Conservation (phyloP, 768 basidiomycete genomes). For the Pleurotus cornucopiae region DNA sequence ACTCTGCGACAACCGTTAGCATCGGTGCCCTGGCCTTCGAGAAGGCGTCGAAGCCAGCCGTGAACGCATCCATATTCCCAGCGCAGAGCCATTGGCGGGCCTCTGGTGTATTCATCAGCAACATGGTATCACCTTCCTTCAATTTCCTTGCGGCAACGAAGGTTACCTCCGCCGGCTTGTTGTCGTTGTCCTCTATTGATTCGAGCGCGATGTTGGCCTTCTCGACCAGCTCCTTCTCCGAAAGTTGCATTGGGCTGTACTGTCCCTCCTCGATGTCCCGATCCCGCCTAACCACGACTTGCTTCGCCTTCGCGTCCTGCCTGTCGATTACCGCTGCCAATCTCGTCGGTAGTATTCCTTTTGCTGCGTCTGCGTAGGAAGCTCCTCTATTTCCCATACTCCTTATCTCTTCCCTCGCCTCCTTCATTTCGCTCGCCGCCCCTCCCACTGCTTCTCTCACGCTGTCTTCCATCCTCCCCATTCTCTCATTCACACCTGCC, state of each 20-base stretch:
- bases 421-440: too few relatives aligned
- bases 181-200: slow-evolving; percentile 2
- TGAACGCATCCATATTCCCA: slow-evolving; percentile 7
- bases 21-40: slow-evolving; percentile 5
- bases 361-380: too few relatives aligned
- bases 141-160: slow-evolving; percentile 13
- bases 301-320: too few relatives aligned
- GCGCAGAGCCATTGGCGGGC: slow-evolving; percentile 15
- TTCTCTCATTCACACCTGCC: too few relatives aligned
- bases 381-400: too few relatives aligned
- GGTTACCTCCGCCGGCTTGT: slow-evolving; percentile 1
- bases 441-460: too few relatives aligned
- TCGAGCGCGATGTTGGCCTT: slow-evolving; percentile 6
- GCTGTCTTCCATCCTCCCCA: too few relatives aligned
- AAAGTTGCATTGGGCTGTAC: not conserved
- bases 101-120: slow-evolving; percentile 9
- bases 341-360: not conserved
- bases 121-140: slow-evolving; percentile 12
- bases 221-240: slow-evolving; percentile 4
- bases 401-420: too few relatives aligned
- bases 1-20: slow-evolving; percentile 15
- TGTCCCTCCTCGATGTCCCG: not conserved
- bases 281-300: too few relatives aligned
- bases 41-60: slow-evolving; percentile 9
- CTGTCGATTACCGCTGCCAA: not conserved